phyloP scores from a whole-genome alignment of 2,329 filamentous ascomycete genomes.

The Fusarium odoratissimum region DNA sequence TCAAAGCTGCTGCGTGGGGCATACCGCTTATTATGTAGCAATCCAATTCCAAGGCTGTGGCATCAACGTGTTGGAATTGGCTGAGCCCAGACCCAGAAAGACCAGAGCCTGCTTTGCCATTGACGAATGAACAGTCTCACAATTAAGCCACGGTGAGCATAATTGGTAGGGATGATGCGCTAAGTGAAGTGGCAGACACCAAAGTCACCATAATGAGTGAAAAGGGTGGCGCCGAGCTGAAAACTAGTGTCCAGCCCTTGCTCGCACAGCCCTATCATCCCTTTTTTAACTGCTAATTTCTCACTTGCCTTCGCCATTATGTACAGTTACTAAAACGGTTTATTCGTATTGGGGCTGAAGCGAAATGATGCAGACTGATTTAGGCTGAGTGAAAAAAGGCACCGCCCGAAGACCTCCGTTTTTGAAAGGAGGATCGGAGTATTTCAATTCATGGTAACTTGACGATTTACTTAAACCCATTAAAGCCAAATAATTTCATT shows the following conservation, averaged over 20 bases:
- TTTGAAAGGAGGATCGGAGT: background rate
- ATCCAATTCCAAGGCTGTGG: background rate
- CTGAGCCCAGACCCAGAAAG: background rate
- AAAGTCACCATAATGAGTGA: background rate
- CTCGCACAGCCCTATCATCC: background rate
- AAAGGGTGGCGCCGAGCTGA: constrained; percentile 15
- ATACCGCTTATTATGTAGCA: background rate
- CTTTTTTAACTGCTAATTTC: constrained; percentile 10
- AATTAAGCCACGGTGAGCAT: constrained; percentile 4
- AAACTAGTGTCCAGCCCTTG: background rate
- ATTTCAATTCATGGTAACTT: background rate
- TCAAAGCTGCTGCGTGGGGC: too few relatives aligned
- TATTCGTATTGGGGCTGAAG: background rate
- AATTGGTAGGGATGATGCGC: background rate
- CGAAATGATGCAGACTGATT: background rate
- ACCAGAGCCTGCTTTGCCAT: constrained; percentile 1
- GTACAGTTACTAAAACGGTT: background rate
- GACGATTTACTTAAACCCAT: background rate
- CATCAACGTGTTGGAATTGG: background rate
- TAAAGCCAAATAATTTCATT: fast-evolving
- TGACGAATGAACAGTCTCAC: background rate
- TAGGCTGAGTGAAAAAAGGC: background rate
- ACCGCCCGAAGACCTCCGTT: background rate
- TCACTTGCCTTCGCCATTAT: background rate
- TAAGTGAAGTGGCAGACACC: background rate